These are phyloP conservation scores for Cladophialophora carrionii DNA, from an alignment of 2,329 filamentous ascomycete species.

Conservation along the genomic window DNA sequence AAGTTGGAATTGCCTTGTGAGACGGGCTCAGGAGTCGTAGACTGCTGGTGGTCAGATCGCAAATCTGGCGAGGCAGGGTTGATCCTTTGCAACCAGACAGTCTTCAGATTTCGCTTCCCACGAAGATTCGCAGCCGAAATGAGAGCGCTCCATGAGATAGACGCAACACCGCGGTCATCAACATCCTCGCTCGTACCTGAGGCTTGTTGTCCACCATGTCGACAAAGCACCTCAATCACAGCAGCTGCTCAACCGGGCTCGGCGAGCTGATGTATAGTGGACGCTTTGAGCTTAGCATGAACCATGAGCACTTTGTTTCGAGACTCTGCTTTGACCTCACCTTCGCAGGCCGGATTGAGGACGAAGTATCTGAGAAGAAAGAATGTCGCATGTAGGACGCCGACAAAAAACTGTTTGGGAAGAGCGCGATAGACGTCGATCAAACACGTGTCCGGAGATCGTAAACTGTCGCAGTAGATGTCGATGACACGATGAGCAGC, in stretches of 20 bases:
- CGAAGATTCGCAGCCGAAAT: constrained; percentile 19
- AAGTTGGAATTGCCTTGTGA: background rate
- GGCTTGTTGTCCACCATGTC: background rate
- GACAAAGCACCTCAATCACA: constrained; percentile 21
- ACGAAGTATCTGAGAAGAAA: constrained; percentile 24
- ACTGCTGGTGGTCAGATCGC: background rate
- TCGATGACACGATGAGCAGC: constrained; percentile 22
- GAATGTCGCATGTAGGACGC: constrained; percentile 16
- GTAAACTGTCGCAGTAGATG: constrained; percentile 15
- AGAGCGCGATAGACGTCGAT: constrained; percentile 15
- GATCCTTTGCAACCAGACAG: constrained; percentile 10
- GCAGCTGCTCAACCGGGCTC: constrained; percentile 23
- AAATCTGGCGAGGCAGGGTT: constrained; percentile 12
- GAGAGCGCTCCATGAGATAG: constrained; percentile 13
- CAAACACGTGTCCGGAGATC: constrained; percentile 2
- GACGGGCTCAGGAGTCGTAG: background rate
- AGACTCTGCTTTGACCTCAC: constrained; percentile 6
- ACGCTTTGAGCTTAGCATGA: constrained; percentile 18
- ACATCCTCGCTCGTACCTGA: background rate
- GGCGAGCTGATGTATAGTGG: constrained; percentile 13
- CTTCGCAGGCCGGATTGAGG: constrained; percentile 9
- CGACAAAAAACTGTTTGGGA: constrained; percentile 13
- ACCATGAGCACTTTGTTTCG: constrained; percentile 19
- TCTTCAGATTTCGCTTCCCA: constrained; percentile 13
- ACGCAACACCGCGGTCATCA: constrained; percentile 11